Evolutionary conservation across 2,329 filamentous ascomycete genomes (phyloP), one percentile per base, ranked within the genome.

Genomic region (Furcasterigmium furcatum): DNA sequence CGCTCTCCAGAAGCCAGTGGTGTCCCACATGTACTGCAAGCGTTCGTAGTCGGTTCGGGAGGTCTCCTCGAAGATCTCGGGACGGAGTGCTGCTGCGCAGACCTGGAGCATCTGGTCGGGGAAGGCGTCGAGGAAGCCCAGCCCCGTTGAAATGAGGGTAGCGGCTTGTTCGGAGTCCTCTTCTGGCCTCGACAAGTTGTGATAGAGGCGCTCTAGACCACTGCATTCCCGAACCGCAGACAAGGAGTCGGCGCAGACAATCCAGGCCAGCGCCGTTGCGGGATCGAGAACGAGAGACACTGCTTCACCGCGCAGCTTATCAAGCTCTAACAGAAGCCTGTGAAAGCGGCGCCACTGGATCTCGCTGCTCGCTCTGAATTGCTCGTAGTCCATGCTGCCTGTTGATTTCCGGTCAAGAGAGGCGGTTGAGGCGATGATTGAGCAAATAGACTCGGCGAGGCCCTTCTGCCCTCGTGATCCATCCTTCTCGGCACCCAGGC

Each of bases 301-400:
- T 1, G 88, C 85, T 58, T 96, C 91, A 16, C 87, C 86, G 58
- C 91, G 79, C 57, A 89, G 85, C 57, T 87, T 91, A 61, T 97
- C 91, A 34, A 99, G 71, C 61, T 96, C 91, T 12, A 88, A 76
- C 16, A 95, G 77, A 16, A 97, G 76, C 25, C 91, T 84, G 70
- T 91, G 96, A 65, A 95, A 95, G 42, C 88, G 82, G 51, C 87
- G 83, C 94, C 94, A 99, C 62, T 96, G 91, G 10, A 80, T 77
- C 59, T 94, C 87, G 44, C 86, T 84, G 25, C 88, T 84, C 27
- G 75, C 71, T 46, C 87, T 79, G 61, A 91, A 94, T 46, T 84
- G 77, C 20, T 87, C 82, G 55, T 88, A 89, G 57, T 95, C 87
- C 65, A 88, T 81, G 22, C 77, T 78, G 13, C 82, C 82, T 13